Percentiles rank a stretch among this genome's conserved stretches.
Conservation (phyloP, 2,329 filamentous ascomycete genomes). For the Pseudocercospora fijiensis region DNA sequence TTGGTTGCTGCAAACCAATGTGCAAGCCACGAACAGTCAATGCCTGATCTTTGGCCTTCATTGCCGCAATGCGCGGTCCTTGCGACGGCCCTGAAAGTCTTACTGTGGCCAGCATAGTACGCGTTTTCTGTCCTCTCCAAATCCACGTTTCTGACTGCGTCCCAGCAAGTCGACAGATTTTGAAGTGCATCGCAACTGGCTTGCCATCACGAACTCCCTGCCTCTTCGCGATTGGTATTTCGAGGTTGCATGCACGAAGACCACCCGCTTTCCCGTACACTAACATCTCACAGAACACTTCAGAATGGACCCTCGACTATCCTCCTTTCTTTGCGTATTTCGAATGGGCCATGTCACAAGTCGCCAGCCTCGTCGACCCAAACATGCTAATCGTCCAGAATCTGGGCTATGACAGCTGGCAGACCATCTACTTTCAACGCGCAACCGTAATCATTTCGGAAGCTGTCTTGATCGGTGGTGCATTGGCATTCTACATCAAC, state of each 20-base stretch:
- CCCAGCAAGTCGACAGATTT: constrained; percentile 96
- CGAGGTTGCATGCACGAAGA: constrained; percentile 56
- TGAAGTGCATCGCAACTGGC: constrained; percentile 98
- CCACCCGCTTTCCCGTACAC: constrained; percentile 2
- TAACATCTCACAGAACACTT: constrained; percentile 64
- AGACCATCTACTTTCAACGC: constrained; percentile 91
- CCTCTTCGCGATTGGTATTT: constrained; percentile 90
- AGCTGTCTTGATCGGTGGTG: constrained; percentile 77
- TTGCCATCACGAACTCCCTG: constrained; percentile 89
- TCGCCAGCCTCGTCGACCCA: constrained; percentile 73
- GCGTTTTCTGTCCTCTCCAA: constrained; percentile 41
- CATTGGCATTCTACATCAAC: constrained; percentile 75
- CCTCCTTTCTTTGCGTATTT: constrained; percentile 97
- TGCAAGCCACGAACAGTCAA: constrained; percentile 39
- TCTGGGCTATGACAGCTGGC: constrained; percentile 84
- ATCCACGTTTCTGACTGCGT: not conserved
- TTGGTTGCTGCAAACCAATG: constrained; percentile 13
- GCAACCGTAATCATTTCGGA: constrained; percentile 84
- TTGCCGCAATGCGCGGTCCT: constrained; percentile 83
- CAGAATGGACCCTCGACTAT: constrained; percentile 99
- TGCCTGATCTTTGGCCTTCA: constrained; percentile 83
- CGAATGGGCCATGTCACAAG: constrained; percentile 86
- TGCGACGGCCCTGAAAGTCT: constrained; percentile 82
- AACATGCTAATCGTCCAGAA: constrained; percentile 79
- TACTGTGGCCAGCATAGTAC: constrained; percentile 93